phyloP scores from a whole-genome alignment of 495 filamentous ascomycete genomes.

The Aspergillus steynii region DNA sequence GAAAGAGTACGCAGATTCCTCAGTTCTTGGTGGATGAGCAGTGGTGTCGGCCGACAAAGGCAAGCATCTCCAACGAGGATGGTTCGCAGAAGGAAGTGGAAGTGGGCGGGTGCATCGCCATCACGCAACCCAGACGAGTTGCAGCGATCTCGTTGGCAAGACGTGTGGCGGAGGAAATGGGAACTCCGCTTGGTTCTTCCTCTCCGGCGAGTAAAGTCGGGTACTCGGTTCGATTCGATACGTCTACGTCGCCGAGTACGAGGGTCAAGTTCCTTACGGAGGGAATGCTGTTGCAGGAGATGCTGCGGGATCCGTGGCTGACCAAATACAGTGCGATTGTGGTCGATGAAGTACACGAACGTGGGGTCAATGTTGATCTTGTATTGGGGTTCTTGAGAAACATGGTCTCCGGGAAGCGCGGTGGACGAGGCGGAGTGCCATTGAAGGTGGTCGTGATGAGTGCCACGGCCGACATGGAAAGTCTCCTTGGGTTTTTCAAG shows the following conservation, averaged over 20 bases:
- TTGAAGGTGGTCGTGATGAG: constrained; percentile 96
- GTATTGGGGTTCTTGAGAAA: constrained; percentile 83
- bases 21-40: constrained; percentile 80
- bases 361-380: constrained; percentile 94
- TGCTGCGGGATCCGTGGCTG: constrained; percentile 81
- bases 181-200: constrained; percentile 69
- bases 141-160: constrained; percentile 91
- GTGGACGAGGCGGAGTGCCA: constrained; percentile 65
- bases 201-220: constrained; percentile 76
- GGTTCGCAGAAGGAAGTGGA: constrained; percentile 47
- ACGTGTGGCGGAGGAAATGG: constrained; percentile 88
- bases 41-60: constrained; percentile 68
- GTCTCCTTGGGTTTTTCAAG: constrained; percentile 72
- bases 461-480: constrained; percentile 87
- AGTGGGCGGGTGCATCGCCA: constrained; percentile 86
- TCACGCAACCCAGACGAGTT: constrained; percentile 92
- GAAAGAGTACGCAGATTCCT: constrained; percentile 95
- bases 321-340: constrained; percentile 84
- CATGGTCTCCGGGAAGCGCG: constrained; percentile 55
- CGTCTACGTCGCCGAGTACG: constrained; percentile 70
- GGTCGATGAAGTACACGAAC: constrained; percentile 96
- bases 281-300: constrained; percentile 94
- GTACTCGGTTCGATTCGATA: constrained; percentile 92
- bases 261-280: constrained; percentile 94
- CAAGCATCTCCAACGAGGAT: constrained; percentile 44